These are phyloP conservation scores for Populus tremula DNA, from an alignment of 345 rosid species.

Conservation along the genomic window DNA sequence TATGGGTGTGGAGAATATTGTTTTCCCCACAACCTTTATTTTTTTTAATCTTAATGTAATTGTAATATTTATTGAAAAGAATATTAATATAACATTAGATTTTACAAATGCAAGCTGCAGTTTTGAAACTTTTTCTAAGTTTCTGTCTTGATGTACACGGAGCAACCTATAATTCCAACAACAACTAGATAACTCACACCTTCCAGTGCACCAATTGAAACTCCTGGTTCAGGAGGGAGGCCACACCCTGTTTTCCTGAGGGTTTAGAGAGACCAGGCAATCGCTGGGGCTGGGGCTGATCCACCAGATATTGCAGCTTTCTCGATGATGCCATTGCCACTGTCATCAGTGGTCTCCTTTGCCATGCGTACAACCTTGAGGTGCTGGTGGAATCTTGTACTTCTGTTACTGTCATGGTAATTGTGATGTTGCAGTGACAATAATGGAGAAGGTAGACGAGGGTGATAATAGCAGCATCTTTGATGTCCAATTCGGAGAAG, in stretches of 20 bases:
- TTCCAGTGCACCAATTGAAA: constrained; percentile 77
- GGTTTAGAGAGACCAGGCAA: constrained; percentile 81
- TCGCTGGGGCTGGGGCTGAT: constrained; percentile 61
- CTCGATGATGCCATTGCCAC: constrained; percentile 32
- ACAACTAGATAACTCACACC: constrained; percentile 78
- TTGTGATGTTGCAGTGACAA: constrained; percentile 8
- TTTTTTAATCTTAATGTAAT: too few relatives aligned
- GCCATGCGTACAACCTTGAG: constrained; percentile 47
- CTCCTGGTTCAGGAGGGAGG: constrained; percentile 81
- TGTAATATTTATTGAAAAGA: too few relatives aligned
- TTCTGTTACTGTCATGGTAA: constrained; percentile 8
- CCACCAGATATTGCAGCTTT: constrained; percentile 63
- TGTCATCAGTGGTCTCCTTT: constrained; percentile 46
- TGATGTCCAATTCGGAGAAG: not conserved
- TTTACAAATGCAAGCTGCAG: too few relatives aligned
- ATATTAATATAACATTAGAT: too few relatives aligned
- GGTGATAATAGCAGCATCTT: constrained; percentile 46
- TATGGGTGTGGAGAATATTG: too few relatives aligned
- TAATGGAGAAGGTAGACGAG: constrained; percentile 20
- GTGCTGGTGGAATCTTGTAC: constrained; percentile 1
- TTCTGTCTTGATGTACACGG: constrained; percentile 64
- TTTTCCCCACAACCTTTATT: too few relatives aligned
- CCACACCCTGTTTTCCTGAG: constrained; percentile 85
- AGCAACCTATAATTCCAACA: constrained; percentile 74
- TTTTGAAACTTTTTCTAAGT: constrained; percentile 18